phyloP scores from a whole-genome alignment of 2,329 filamentous ascomycete species.

The Phialophora verrucosa region DNA sequence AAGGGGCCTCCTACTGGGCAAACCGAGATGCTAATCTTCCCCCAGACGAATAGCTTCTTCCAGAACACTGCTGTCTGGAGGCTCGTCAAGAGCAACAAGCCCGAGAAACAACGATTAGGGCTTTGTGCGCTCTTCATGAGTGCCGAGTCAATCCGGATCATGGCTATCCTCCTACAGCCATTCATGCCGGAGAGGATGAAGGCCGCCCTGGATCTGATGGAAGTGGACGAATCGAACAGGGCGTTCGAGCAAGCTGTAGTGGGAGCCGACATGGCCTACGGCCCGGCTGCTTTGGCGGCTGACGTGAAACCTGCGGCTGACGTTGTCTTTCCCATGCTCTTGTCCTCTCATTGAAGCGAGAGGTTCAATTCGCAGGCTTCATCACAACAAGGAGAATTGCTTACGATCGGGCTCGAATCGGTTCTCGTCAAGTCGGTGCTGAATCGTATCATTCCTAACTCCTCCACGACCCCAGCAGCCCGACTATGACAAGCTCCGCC shows the following conservation, averaged over 20 bases:
- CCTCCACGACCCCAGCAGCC: neutral
- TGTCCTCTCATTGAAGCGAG: constrained; percentile 25
- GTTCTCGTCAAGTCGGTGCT: neutral
- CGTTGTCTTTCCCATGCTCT: constrained; percentile 28
- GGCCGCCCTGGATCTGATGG: constrained; percentile 75
- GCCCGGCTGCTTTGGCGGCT: constrained; percentile 52
- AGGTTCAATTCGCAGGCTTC: neutral
- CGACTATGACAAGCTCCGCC: no score
- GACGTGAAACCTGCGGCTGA: constrained; percentile 41
- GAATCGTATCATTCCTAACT: neutral
- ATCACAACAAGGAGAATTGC: neutral
- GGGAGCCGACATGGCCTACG: constrained; percentile 73
- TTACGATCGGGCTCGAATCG: neutral
- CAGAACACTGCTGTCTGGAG: constrained; percentile 72
- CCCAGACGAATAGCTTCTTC: constrained; percentile 71
- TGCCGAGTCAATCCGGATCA: constrained; percentile 77
- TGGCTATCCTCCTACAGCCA: constrained; percentile 84
- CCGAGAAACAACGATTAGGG: constrained; percentile 48
- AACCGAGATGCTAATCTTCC: constrained; percentile 20
- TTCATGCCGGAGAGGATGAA: constrained; percentile 82
- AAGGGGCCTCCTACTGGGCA: constrained; percentile 19
- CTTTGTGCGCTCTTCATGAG: constrained; percentile 70
- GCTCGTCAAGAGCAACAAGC: constrained; percentile 44
- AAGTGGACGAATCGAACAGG: constrained; percentile 68
- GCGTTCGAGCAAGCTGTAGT: constrained; percentile 66